Conservation (phyloP, 306 rosid genomes). For the Fragaria nilgerrensis region DNA sequence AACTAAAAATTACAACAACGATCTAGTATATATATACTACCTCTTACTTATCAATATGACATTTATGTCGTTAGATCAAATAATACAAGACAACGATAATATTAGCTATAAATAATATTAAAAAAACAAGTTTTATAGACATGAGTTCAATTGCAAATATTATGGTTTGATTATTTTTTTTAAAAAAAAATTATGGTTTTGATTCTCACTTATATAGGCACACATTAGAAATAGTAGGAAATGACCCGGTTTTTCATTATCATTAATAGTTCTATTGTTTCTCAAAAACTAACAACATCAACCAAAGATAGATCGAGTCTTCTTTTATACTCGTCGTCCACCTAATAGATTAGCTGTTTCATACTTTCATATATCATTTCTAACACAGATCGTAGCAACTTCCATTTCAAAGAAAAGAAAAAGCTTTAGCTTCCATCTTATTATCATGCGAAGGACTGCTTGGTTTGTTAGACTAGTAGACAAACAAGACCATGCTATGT, state of each 20-base stretch:
- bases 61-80: no score
- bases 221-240: neutral
- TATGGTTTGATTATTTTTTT: no score
- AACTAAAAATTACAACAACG: neutral
- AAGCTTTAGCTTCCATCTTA: neutral
- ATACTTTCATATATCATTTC: conserved; percentile 1
- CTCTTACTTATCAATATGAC: no score
- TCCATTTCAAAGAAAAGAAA: neutral
- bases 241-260: neutral
- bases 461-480: conserved; percentile 21
- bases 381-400: neutral
- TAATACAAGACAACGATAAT: no score
- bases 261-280: neutral
- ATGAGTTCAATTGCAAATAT: no score
- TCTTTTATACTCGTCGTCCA: conserved; percentile 1
- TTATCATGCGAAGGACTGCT: neutral
- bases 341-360: conserved; percentile 25
- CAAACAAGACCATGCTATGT: neutral
- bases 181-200: no score
- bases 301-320: conserved; percentile 14
- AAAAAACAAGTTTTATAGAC: no score
- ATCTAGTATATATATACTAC: no score
- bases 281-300: neutral
- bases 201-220: no score
- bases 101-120: no score